phyloP scores from a whole-genome alignment of 192 early-diverging fungal genomes.

The Coemansia biformis region DNA sequence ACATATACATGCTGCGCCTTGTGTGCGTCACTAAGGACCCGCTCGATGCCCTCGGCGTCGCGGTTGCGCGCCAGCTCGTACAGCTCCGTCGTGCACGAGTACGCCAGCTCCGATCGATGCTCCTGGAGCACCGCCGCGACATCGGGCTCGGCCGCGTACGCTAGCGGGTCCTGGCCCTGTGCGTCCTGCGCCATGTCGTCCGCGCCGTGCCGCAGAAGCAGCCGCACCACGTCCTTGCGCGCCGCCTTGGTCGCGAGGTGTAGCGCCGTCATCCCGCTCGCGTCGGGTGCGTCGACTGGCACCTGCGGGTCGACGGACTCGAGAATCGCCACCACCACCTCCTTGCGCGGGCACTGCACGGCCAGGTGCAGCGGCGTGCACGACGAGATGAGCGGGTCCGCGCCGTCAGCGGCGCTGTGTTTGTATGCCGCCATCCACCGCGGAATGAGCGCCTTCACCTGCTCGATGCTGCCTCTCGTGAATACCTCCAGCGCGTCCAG shows the following conservation, averaged over 20 bases:
- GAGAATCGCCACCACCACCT: conserved; percentile 54
- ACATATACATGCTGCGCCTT: conserved; percentile 60
- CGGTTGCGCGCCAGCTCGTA: conserved; percentile 48
- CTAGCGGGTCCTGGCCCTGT: conserved; percentile 58
- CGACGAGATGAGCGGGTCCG: conserved; percentile 22
- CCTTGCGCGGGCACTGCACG: conserved; percentile 59
- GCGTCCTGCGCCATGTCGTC: conserved; percentile 62
- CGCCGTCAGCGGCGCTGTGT: neutral
- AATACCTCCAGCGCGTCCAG: conserved; percentile 45
- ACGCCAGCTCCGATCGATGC: conserved; percentile 55
- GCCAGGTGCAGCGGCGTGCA: conserved; percentile 56
- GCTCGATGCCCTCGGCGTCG: conserved; percentile 32
- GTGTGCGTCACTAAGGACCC: conserved; percentile 53
- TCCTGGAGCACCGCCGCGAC: conserved; percentile 55
- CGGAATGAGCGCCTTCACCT: conserved; percentile 25
- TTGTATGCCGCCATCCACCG: conserved; percentile 42
- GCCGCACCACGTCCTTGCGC: conserved; percentile 59
- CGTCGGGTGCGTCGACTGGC: conserved; percentile 53
- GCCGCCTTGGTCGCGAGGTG: conserved; percentile 68
- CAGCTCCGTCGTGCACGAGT: conserved; percentile 46
- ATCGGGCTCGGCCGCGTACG: conserved; percentile 35
- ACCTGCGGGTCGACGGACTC: conserved; percentile 42
- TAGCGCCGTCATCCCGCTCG: conserved; percentile 65
- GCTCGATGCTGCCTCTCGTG: conserved; percentile 30
- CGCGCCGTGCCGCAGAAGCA: conserved; percentile 61